Base-by-base conservation (phyloP, 306 rosid species). In the Pterocarpus macrocarpus region DNA sequence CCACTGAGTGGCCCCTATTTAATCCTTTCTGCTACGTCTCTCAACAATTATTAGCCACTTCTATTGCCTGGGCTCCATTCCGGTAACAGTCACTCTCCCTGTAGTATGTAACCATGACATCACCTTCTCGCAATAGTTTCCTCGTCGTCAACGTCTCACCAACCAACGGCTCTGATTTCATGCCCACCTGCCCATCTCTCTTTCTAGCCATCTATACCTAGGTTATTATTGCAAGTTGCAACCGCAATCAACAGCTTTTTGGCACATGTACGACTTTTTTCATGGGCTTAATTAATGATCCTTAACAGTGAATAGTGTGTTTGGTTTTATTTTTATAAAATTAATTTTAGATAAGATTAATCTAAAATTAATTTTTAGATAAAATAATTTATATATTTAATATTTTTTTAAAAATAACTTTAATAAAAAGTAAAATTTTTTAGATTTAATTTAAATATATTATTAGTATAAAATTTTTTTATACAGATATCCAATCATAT, bases 21-120 rank as follows among this genome's bases (percentile, higher is more conserved):
- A 10, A 10, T 35, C 17, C 71, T 8, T 66, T 11, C 13, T 47
- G 71, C 85, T 86, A 69, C 71, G 71, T 58, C 8, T 5, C 59
- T 13, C 65, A 33, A 9, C 58, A 50, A 69, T 50, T n/a, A 73
- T 55, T 65, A 15, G 73, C 80, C 69, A 56, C 36, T 5, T 33
- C 12, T 15, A 8, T 41, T 3, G 1, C 22, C 8, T 33, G 65
- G 77, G 83, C 12, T 6, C 87, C 73, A 59, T 66, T 12, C 13
- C 28, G 38, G 62, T 36, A 61, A 70, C 74, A 64, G 57, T 75
- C 78, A 14, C 87, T 44, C 14, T 66, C 79, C 3, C 28, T 5
- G 17, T 11, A 71, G 53, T 50, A 53, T 38, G 83, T 74, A 66
- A 69, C 11, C 55, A 12, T 86, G 83, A 84, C 71, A 45, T 90